Evolutionary conservation across 2,329 filamentous ascomycete species (phyloP).

Genomic region (Lasiodiplodia sp.): DNA sequence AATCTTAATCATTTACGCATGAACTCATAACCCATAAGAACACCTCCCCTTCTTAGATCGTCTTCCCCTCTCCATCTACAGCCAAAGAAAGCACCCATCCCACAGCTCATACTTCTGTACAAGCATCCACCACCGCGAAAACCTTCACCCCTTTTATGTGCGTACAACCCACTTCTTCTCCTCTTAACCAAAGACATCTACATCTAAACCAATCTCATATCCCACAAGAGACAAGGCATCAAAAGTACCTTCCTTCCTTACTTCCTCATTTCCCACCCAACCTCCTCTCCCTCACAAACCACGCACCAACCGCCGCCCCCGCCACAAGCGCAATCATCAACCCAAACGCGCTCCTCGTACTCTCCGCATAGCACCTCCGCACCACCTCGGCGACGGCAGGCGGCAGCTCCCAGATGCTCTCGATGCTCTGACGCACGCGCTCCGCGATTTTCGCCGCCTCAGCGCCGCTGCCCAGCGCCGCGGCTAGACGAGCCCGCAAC

Average conservation of each 20-base stretch:
- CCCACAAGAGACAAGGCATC: too few species aligned
- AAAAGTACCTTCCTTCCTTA: not conserved
- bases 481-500: constrained; percentile 64
- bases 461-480: constrained; percentile 62
- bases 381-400: constrained; percentile 67
- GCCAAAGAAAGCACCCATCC: constrained; percentile 48
- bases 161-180: not conserved
- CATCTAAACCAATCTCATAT: too few species aligned
- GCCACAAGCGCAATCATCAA: constrained; percentile 60
- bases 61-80: not conserved
- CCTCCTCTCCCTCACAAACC: constrained; percentile 55
- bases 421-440: constrained; percentile 72
- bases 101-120: constrained; percentile 38
- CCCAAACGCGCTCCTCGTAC: constrained; percentile 60
- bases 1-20: not conserved
- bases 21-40: not conserved
- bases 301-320: constrained; percentile 55
- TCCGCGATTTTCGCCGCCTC: constrained; percentile 72
- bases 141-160: too few species aligned
- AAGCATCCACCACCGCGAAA: too few species aligned
- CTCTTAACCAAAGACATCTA: too few species aligned
- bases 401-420: constrained; percentile 71
- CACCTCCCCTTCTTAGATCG: not conserved
- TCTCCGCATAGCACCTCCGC: constrained; percentile 69
- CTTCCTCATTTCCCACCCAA: constrained; percentile 32